Base-by-base conservation (phyloP, 2,329 filamentous ascomycete species). In the Colletotrichum acutatum region DNA sequence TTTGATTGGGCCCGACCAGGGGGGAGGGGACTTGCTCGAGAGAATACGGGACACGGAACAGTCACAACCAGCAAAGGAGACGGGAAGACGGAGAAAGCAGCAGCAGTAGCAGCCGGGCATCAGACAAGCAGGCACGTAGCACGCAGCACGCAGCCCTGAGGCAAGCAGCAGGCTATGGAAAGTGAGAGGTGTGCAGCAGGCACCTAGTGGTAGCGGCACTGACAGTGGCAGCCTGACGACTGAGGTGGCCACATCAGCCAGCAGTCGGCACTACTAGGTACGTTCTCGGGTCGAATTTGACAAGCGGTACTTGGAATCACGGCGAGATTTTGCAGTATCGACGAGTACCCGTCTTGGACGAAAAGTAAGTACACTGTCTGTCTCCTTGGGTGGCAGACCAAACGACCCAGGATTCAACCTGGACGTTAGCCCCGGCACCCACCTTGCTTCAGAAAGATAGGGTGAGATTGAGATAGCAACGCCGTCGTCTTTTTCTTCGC, bases 1-100 rank as follows among this genome's bases (percentile, higher is more conserved):
- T 67, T 68, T 83, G 79, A 83, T 84, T 83, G 82, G 84, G 75
- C 69, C 34, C 71, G 66, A 71, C 32, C 34, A 66, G 66, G 71
- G 56, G 53, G 46, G 37, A 19, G 7, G 3, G 54, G 63, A 54
- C 57, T 71, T 61, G 61, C 66, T 62, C 62, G 60, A 52, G 60
- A 52, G 64, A 62, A 63, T 59, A 68, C 61, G 64, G 68, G 52
- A 57, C 52, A 65, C 62, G 52, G 57, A 28, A 59, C 59, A 52
- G 37, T 52, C 54, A 37, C 58, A 49, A 68, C 14, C 65, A 49
- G 46, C 66, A 68, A 56, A 42, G 37, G 37, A 42, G 34, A 37
- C 34, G 12, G 34, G 34, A 37, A 14, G 37, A 42, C 14, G 19
- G 34, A 46, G 66, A 30, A 42, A 66, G 64, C 68, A 62, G 64